These are phyloP conservation scores for Pterulicium gracile DNA, from an alignment of 1,284 basidiomycete species.

Conservation along the genomic window DNA sequence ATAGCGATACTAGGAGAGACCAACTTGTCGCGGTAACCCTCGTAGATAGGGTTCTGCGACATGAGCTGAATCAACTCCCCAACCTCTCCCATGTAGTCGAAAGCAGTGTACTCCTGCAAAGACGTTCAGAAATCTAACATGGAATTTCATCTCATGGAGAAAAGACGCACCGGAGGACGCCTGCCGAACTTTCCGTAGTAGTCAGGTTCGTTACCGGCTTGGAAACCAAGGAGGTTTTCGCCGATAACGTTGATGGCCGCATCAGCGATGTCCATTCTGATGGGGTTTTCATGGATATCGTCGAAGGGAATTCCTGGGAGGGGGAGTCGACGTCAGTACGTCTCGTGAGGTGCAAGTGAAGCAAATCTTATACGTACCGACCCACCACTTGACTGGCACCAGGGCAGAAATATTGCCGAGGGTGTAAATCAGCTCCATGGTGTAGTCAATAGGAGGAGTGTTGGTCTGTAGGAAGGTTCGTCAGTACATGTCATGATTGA, in stretches of 20 bases:
- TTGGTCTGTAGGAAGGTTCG: conserved; percentile 23
- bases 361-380: conserved; percentile 29
- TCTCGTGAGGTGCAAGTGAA: conserved; percentile 27
- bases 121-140: neutral
- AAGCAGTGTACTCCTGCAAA: neutral
- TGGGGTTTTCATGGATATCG: conserved; percentile 37
- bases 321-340: conserved; percentile 31
- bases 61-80: conserved; percentile 26
- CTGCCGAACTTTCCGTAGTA: conserved; percentile 33
- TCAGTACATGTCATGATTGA: conserved; percentile 10
- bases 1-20: conserved; percentile 51
- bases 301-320: conserved; percentile 43
- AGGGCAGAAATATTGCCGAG: conserved; percentile 45
- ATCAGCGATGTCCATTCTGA: conserved; percentile 41
- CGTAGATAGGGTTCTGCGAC: conserved; percentile 23
- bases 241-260: conserved; percentile 42
- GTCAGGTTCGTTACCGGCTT: conserved; percentile 66
- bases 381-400: conserved; percentile 43
- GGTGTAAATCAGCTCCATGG: conserved; percentile 44
- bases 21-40: conserved; percentile 36
- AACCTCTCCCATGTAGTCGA: conserved; percentile 34
- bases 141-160: neutral
- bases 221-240: conserved; percentile 43
- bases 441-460: conserved; percentile 50
- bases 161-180: conserved; percentile 13